Base-by-base conservation (phyloP, 768 basidiomycete genomes). In the Cyclocybe cylindracea region DNA sequence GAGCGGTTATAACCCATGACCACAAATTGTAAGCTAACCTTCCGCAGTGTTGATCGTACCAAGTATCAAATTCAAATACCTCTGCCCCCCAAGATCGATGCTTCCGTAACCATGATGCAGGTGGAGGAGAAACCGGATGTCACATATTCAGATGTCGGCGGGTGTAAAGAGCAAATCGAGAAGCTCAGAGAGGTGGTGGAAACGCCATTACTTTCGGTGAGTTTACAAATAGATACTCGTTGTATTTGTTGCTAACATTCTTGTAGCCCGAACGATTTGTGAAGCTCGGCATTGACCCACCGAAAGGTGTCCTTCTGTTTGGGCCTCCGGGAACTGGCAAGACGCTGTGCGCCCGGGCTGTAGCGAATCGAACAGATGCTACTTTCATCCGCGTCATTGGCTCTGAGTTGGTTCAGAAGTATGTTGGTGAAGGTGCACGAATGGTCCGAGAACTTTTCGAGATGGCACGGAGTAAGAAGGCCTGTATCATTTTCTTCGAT, bases 1-100 rank as follows among this genome's bases (percentile, higher is more conserved):
- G 65, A 65, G 91, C 76, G 11, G 10, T n/a, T 42, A 37, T 14
- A 24, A 19, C 33, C 31, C 9, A 37, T 34, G 24, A n/a, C 4
- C 13, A 33, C 11, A 34, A 46, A 32, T 44, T 39, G 39, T 5
- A 46, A 50, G 59, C 35, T 55, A 18, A 34, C 38, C 59, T 44
- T 18, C 36, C 40, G 10, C 60, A 97, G 94, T 40, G 95, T 98
- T 46, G 94, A 96, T 71, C 85, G 94, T 44, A 91, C 89, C 61
- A 91, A 98, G 71, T 99, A 99, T 69, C 95, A 98, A 68, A 98
- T 99, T 54, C 94, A 98, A 74, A 98, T 99, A 57, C 97, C 97
- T 18, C 72, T 98, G 9, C 97, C 97, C 36, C 96, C 97, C 18
- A n/a, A n/a, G n/a, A n/a, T n/a, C n/a, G 97, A 99, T 67, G 93